Percentiles rank a stretch among this genome's conserved stretches.
Evolutionary conservation across 2,329 filamentous ascomycete species (phyloP).

Genomic region (Scedosporium aurantiacum): DNA sequence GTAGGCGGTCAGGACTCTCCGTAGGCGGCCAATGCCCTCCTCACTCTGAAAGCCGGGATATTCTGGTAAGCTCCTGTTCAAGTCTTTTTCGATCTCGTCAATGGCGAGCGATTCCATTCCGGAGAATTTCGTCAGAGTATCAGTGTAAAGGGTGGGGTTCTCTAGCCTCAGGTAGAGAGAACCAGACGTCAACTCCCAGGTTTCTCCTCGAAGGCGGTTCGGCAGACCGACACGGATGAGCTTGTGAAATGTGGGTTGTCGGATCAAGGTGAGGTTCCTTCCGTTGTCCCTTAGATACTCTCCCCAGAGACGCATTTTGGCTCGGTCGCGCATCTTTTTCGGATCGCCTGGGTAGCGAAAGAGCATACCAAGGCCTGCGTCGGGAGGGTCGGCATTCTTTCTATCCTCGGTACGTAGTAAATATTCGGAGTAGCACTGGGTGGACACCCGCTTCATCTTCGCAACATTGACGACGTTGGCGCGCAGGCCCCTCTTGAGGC

Average conservation of each 20-base stretch:
- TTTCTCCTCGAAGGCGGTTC: slow-evolving; percentile 83
- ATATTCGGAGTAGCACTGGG: slow-evolving; percentile 87
- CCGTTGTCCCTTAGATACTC: slow-evolving; percentile 95
- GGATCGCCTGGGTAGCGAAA: slow-evolving; percentile 94
- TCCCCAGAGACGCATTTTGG: slow-evolving; percentile 95
- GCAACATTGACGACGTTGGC: slow-evolving; percentile 81
- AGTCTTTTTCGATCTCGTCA: slow-evolving; percentile 96
- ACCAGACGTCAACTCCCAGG: slow-evolving; percentile 91
- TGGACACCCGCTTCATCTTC: slow-evolving; percentile 68
- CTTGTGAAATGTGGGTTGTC: slow-evolving; percentile 96
- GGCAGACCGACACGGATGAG: slow-evolving; percentile 90
- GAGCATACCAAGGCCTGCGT: slow-evolving; percentile 82
- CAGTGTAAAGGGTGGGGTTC: slow-evolving; percentile 69
- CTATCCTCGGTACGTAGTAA: slow-evolving; percentile 53
- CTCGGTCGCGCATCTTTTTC: slow-evolving; percentile 83
- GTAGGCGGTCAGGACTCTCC: slow-evolving; percentile 88
- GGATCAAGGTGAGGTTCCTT: slow-evolving; percentile 79
- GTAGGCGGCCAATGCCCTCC: slow-evolving; percentile 81
- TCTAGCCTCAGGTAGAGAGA: slow-evolving; percentile 82
- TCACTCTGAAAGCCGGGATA: slow-evolving; percentile 96
- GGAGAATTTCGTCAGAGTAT: slow-evolving; percentile 73
- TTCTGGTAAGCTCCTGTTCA: slow-evolving; percentile 91
- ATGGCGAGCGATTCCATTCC: slow-evolving; percentile 89
- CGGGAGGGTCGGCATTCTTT: slow-evolving; percentile 59
- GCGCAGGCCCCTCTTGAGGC: slow-evolving; percentile 78